phyloP scores from a whole-genome alignment of 2,329 filamentous ascomycete genomes.

The Aureobasidium sp. region DNA sequence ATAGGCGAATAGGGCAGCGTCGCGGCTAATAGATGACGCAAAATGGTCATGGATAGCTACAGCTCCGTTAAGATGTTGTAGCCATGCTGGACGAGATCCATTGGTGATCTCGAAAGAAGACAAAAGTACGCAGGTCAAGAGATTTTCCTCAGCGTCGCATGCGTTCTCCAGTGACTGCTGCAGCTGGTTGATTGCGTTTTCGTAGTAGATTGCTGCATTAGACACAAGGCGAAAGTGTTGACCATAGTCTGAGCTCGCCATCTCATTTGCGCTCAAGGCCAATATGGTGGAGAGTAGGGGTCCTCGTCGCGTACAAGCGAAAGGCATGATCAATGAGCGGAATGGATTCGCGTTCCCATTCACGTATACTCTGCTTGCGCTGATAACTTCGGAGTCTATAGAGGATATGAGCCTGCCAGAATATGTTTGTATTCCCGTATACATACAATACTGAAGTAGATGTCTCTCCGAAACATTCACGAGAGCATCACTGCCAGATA shows the following conservation, averaged over 20 bases:
- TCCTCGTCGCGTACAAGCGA: neutral
- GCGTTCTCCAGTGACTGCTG: neutral
- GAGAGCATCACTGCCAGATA: neutral
- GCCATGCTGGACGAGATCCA: neutral
- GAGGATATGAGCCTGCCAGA: neutral
- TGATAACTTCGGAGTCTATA: neutral
- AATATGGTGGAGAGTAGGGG: neutral
- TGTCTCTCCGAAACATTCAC: neutral
- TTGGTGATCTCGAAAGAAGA: conserved; percentile 1
- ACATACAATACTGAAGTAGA: neutral
- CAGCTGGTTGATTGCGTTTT: neutral
- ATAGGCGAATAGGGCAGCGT: neutral
- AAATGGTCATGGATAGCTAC: neutral
- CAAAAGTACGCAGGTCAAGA: neutral
- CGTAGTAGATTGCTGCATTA: neutral
- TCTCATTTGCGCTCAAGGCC: neutral
- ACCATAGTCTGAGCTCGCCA: neutral
- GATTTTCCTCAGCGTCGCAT: neutral
- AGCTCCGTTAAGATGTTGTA: conserved; percentile 3
- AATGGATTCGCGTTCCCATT: neutral
- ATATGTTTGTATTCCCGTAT: too few relatives aligned
- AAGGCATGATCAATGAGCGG: neutral
- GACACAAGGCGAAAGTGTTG: neutral
- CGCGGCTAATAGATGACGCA: neutral
- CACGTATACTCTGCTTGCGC: conserved; percentile 2